Base-by-base conservation (phyloP, 2,329 filamentous ascomycete species). In the Triangularia setosa region DNA sequence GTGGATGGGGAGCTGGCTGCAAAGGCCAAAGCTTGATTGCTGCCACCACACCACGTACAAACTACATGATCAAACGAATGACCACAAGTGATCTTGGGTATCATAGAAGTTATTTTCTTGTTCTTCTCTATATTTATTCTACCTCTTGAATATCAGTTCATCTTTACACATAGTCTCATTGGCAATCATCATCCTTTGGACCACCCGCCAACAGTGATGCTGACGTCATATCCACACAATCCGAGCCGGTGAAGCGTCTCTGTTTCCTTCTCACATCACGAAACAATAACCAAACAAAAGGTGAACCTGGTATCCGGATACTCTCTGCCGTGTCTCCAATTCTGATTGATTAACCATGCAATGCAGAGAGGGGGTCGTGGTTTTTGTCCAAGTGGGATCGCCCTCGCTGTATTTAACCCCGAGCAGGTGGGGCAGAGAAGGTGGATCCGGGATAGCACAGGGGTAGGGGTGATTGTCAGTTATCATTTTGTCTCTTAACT, bases 391-490 rank as follows among this genome's bases (percentile, higher is more conserved):
- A 48, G 40, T 48, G 61, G 40, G 40, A 48, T 48, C 40, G n/a
- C n/a, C 40, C 70, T 75, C 73, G 73, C 73, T 74, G 67, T 67
- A 72, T 72, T 72, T 65, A 21, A 67, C n/a, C 30, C 73, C 73
- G 73, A 75, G 67, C 40, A 63, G 40, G 40, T 48, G 40, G 40
- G 40, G 40, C n/a, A 48, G 33, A 40, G 33, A 18, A 6, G 40
- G 40, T 48, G 40, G 40, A 48, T 48, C 40, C 40, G 9, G 40
- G 40, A 23, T 48, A 48, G 4, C 40, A 8, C 40, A 48, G 40
- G 40, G 18, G 40, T 9, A 48, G 40, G 40, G 18, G 40, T 48
- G 40, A 48, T 21, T 7, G 40, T 23, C 40, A 48, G 11, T n/a
- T 48, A 21, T 48, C n/a, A 48, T 48, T 21, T 21, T 18, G n/a